phyloP scores from a whole-genome alignment of 371 early-diverging fungal species.

The Apophysomyces ossiformis region DNA sequence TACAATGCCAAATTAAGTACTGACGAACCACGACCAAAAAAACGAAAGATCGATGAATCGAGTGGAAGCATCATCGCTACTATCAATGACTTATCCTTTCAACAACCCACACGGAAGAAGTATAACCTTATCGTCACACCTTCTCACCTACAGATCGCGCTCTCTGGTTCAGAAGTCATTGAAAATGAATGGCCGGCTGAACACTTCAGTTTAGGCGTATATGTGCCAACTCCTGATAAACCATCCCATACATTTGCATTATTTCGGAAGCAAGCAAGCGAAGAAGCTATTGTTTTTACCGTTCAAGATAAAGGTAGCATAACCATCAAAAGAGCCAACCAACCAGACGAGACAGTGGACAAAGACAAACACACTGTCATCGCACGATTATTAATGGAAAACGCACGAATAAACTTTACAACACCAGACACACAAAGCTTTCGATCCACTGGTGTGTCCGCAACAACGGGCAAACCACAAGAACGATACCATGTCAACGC shows the following conservation, averaged over 20 bases:
- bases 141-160: slow-evolving; percentile 29
- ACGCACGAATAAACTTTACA: slow-evolving; percentile 24
- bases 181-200: slow-evolving; percentile 26
- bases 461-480: slow-evolving; percentile 35
- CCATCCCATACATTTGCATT: slow-evolving; percentile 43
- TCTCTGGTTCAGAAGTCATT: slow-evolving; percentile 27
- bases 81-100: slow-evolving; percentile 38
- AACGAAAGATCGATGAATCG: slow-evolving; percentile 27
- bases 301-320: slow-evolving; percentile 39
- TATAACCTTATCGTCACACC: slow-evolving; percentile 32
- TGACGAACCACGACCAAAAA: slow-evolving; percentile 34
- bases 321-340: slow-evolving; percentile 10
- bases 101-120: slow-evolving; percentile 44
- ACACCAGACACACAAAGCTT: slow-evolving; percentile 28
- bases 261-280: slow-evolving; percentile 25
- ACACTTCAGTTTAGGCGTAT: slow-evolving; percentile 34
- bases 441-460: slow-evolving; percentile 29
- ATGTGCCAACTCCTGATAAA: slow-evolving; percentile 57
- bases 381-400: slow-evolving; percentile 19
- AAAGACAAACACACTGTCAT: slow-evolving; percentile 23
- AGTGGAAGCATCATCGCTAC: slow-evolving; percentile 21
- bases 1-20: slow-evolving; percentile 26
- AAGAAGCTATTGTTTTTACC: slow-evolving; percentile 47
- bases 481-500: slow-evolving; percentile 35
- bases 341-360: slow-evolving; percentile 10